phyloP scores from a whole-genome alignment of 1,284 basidiomycete genomes.

The Ceratobasidium sp. region DNA sequence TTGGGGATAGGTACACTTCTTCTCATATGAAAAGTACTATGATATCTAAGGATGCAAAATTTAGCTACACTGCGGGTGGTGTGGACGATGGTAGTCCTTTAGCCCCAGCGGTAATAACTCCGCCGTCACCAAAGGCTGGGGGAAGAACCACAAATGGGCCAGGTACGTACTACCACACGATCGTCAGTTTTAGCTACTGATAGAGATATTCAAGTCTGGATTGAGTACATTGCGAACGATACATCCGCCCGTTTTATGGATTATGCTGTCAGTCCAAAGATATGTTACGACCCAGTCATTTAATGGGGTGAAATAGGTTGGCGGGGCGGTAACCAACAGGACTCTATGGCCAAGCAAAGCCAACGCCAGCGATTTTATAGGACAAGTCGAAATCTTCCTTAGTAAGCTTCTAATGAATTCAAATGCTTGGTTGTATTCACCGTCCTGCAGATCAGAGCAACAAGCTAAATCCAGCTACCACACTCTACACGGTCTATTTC shows the following conservation, averaged over 20 bases:
- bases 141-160: slow-evolving; percentile 60
- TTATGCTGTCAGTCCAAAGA: slow-evolving; percentile 61
- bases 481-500: slow-evolving; percentile 61
- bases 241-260: slow-evolving; percentile 61
- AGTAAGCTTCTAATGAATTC: not conserved
- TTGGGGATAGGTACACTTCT: slow-evolving; percentile 22
- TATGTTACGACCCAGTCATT: slow-evolving; percentile 28
- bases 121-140: slow-evolving; percentile 57
- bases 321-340: slow-evolving; percentile 59
- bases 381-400: slow-evolving; percentile 55
- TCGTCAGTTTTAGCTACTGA: not conserved
- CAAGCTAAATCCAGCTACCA: slow-evolving; percentile 57
- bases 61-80: slow-evolving; percentile 59
- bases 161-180: not conserved
- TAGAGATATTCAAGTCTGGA: slow-evolving; percentile 56
- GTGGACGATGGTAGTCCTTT: slow-evolving; percentile 56
- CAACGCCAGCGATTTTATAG: slow-evolving; percentile 57
- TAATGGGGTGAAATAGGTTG: slow-evolving; percentile 53
- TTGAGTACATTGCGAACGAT: slow-evolving; percentile 58
- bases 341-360: slow-evolving; percentile 57
- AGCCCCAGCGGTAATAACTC: slow-evolving; percentile 56
- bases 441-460: slow-evolving; percentile 58
- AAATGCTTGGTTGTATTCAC: slow-evolving; percentile 50
- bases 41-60: slow-evolving; percentile 52
- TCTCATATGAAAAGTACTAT: slow-evolving; percentile 6